Conservation (phyloP, 2,329 filamentous ascomycete species). For the Fusarium nanum region DNA sequence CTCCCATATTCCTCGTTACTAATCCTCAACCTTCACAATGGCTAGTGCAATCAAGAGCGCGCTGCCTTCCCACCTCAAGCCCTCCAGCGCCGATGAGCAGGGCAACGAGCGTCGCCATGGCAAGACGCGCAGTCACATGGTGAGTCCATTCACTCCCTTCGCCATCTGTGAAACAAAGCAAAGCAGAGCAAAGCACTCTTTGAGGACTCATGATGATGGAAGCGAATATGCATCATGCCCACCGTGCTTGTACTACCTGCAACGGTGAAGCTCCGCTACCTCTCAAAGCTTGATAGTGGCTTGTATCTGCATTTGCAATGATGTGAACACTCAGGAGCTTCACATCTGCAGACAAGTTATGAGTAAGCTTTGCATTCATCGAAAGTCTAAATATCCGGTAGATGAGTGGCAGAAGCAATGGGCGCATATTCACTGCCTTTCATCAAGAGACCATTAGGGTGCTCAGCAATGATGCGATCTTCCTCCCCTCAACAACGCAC, state of each 20-base stretch:
- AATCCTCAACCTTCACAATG: constrained; percentile 62
- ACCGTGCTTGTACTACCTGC: not conserved
- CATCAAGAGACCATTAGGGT: not conserved
- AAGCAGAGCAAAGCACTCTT: not conserved
- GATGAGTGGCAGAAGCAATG: constrained; percentile 6
- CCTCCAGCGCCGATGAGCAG: constrained; percentile 59
- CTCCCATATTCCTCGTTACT: constrained; percentile 14
- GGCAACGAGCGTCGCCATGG: constrained; percentile 75
- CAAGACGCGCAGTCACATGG: constrained; percentile 88
- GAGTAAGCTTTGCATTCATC: not conserved
- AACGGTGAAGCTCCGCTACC: constrained; percentile 4
- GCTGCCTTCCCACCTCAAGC: constrained; percentile 86
- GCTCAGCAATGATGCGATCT: constrained; percentile 1
- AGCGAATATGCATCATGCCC: not conserved
- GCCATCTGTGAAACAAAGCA: not conserved
- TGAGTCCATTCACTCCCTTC: constrained; percentile 60
- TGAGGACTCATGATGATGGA: not conserved
- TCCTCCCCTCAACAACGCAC: not conserved
- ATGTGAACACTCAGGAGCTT: not conserved
- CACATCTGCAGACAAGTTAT: not conserved
- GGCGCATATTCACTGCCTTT: constrained; percentile 3
- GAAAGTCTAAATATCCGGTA: not conserved
- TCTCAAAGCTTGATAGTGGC: not conserved
- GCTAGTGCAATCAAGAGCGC: constrained; percentile 77
- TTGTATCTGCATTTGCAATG: not conserved